Evolutionary conservation across 106 monocot species (phyloP).

Genomic region (Platanthera guangdongensis): DNA sequence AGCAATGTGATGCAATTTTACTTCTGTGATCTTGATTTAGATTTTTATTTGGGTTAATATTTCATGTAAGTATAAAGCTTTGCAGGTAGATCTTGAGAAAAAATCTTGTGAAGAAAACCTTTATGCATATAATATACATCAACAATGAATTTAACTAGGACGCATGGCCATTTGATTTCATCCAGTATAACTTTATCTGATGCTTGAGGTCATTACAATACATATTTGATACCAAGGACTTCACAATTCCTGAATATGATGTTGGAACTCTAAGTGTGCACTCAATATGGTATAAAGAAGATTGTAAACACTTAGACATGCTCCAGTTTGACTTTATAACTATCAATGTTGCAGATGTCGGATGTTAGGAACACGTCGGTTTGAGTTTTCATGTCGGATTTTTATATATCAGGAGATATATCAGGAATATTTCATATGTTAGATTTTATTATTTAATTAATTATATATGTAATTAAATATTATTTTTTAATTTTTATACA

Average conservation of each 20-base stretch:
- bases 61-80: background rate
- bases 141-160: background rate
- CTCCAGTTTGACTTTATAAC: too few relatives aligned
- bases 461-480: too few relatives aligned
- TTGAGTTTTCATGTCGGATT: too few relatives aligned
- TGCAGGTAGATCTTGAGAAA: background rate
- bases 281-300: too few relatives aligned
- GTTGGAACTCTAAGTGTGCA: background rate
- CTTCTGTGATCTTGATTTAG: background rate
- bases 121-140: background rate
- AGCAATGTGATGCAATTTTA: background rate
- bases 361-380: too few relatives aligned
- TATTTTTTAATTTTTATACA: too few relatives aligned
- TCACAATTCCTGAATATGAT: background rate
- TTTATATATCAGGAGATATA: too few relatives aligned
- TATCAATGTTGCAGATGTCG: too few relatives aligned
- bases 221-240: too few relatives aligned
- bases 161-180: background rate
- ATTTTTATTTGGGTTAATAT: background rate
- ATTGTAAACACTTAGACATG: too few relatives aligned
- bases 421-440: too few relatives aligned
- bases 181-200: background rate
- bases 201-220: background rate
- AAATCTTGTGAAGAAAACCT: background rate
- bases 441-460: too few relatives aligned